Base-by-base conservation (phyloP, 805 yeast genomes). In the Lipomyces starkeyi region DNA sequence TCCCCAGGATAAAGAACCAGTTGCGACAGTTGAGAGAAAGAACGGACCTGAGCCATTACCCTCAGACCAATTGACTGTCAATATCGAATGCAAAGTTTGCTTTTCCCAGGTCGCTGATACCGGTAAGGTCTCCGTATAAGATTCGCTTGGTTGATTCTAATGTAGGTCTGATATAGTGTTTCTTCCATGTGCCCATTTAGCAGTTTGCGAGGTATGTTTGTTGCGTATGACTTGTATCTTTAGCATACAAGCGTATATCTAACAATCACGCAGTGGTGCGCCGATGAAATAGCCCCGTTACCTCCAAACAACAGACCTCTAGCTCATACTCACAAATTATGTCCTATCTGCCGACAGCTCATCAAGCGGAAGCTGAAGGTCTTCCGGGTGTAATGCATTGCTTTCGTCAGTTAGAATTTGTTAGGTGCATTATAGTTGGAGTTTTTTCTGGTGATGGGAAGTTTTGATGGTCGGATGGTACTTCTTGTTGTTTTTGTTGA, bases 141-240 rank as follows among this genome's bases (percentile, higher is more conserved):
- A 53, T 25, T 11, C 17, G 2, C 34, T 22, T 4, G 17, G 11
- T 25, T 17, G 29, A 11, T 53, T 7, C 27, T 53, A 53, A 53
- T 1, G 34, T 7, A 5, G 14, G 53, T 32, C 25, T 25, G 43
- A 20, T 34, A 9, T 58, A 63, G 69, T 66, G 14, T 66, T 68
- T 53, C 49, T 65, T 52, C 71, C 71, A 14, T 68, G 71, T 54
- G 64, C 64, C 3, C 71, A 68, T 62, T 56, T 68, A 37, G 65
- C 63, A 22, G 69, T 65, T 22, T 68, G 71, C 58, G 69, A 65
- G 59, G 64, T 60, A 53, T 14, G 64, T 29, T 20, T n/a, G 14
- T 13, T 49, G 14, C 43, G 13, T 17, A 59, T 20, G n/a, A 37
- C 27, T 17, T 20, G 43, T 17, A 14, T 9, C 20, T 14, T 58